phyloP scores from a whole-genome alignment of 2,329 filamentous ascomycete genomes.

The Pestalotiopsis sp. region DNA sequence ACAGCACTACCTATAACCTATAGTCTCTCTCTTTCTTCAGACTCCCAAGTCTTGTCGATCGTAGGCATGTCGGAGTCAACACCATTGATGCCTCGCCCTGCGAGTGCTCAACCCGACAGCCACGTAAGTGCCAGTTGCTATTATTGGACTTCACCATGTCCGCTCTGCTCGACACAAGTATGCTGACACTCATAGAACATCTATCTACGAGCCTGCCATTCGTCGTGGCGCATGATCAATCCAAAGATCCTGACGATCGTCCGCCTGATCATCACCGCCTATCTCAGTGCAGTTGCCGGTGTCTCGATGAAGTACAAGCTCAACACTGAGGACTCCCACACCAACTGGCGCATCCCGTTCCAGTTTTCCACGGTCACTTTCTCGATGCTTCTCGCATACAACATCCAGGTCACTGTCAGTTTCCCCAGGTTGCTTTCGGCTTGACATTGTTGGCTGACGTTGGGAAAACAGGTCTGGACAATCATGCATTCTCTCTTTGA shows the following conservation, averaged over 20 bases:
- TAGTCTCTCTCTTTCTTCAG: neutral
- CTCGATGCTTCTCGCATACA: conserved; percentile 43
- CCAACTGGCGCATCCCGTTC: conserved; percentile 44
- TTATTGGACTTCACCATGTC: neutral
- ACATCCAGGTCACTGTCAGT: conserved; percentile 45
- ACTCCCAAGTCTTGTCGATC: neutral
- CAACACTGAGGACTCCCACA: conserved; percentile 37
- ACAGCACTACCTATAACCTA: neutral
- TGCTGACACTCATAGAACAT: conserved; percentile 38
- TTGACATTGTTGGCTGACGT: too few species aligned
- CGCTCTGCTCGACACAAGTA: neutral
- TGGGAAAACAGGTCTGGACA: conserved; percentile 45
- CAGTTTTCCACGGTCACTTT: conserved; percentile 50
- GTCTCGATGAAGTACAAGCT: conserved; percentile 48
- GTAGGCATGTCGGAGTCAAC: neutral
- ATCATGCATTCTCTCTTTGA: conserved; percentile 52
- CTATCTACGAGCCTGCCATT: conserved; percentile 52
- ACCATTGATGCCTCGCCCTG: conserved; percentile 3
- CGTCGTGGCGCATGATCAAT: conserved; percentile 47
- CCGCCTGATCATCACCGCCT: conserved; percentile 41
- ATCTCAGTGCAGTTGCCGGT: conserved; percentile 40
- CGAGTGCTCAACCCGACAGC: conserved; percentile 23
- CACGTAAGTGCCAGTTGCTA: conserved; percentile 27
- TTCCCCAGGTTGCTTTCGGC: too few species aligned
- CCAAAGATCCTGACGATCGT: conserved; percentile 46